phyloP scores from a whole-genome alignment of 352 stramenopile species.

The Phytophthora agathidicida region DNA sequence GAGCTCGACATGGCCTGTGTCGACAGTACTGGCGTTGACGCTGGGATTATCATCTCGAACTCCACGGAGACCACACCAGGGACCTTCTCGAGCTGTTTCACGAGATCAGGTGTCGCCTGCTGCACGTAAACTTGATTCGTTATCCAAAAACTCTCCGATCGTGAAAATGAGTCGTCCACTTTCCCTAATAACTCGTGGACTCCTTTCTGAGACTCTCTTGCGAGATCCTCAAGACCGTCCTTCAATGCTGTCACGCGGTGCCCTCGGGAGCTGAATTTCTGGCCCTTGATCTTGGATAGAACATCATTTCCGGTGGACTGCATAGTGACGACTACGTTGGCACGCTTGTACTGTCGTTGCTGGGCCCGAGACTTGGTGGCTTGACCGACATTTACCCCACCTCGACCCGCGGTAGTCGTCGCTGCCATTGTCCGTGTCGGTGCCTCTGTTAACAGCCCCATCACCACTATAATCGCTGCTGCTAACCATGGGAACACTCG shows the following conservation, averaged over 20 bases:
- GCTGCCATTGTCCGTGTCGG: not conserved
- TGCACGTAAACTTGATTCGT: slow-evolving; percentile 68
- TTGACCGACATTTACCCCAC: not conserved
- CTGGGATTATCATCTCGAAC: slow-evolving; percentile 49
- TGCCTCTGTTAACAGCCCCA: slow-evolving; percentile 7
- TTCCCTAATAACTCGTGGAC: slow-evolving; percentile 37
- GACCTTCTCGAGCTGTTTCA: slow-evolving; percentile 52
- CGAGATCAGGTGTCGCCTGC: slow-evolving; percentile 43
- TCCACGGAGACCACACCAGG: slow-evolving; percentile 46
- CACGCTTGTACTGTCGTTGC: slow-evolving; percentile 31
- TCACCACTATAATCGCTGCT: slow-evolving; percentile 1
- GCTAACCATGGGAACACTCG: slow-evolving; percentile 16
- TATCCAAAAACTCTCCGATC: slow-evolving; percentile 60
- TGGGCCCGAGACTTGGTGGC: slow-evolving; percentile 26
- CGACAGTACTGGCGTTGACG: slow-evolving; percentile 34
- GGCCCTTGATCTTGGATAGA: slow-evolving; percentile 34
- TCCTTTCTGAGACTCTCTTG: slow-evolving; percentile 37
- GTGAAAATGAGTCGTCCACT: slow-evolving; percentile 23
- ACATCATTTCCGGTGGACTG: slow-evolving; percentile 33
- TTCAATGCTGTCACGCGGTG: slow-evolving; percentile 37
- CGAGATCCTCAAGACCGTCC: slow-evolving; percentile 43
- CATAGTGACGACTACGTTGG: slow-evolving; percentile 66
- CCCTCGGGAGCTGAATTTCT: slow-evolving; percentile 43
- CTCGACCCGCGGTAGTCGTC: slow-evolving; percentile 8
- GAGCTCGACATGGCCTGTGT: slow-evolving; percentile 38